A percentile compares a stretch with the other conserved stretches of the same genome.
Evolutionary conservation across 2,329 filamentous ascomycete species (phyloP).

Genomic region (Ramularia endophylla): DNA sequence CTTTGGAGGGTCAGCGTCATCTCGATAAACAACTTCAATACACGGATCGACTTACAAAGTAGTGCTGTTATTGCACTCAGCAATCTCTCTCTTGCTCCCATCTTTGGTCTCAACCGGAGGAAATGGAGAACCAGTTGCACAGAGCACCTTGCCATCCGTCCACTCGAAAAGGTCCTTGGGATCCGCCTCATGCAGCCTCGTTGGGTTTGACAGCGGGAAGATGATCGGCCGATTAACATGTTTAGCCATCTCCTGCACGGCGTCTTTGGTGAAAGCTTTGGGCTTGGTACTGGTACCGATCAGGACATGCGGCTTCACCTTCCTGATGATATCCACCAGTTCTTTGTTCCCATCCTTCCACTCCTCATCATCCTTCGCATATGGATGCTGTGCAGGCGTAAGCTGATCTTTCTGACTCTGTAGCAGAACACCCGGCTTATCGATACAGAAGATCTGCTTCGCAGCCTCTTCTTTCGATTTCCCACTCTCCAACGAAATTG

Average conservation of each 20-base stretch:
- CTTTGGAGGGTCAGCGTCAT: not conserved
- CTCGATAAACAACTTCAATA: not conserved
- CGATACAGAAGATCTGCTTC: constrained; percentile 69
- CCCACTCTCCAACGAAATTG: constrained; percentile 62
- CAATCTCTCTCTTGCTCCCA: constrained; percentile 52
- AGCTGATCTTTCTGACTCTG: constrained; percentile 55
- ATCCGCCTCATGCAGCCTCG: constrained; percentile 72
- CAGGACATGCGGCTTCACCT: constrained; percentile 71
- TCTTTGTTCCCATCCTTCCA: constrained; percentile 56
- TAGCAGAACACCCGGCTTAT: constrained; percentile 68
- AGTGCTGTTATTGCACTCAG: constrained; percentile 85
- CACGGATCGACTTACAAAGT: constrained; percentile 49
- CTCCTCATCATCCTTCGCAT: constrained; percentile 57
- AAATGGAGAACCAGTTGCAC: constrained; percentile 81
- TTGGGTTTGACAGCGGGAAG: constrained; percentile 81
- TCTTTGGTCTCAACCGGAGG: constrained; percentile 57
- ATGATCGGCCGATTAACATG: constrained; percentile 75
- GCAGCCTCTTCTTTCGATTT: constrained; percentile 63
- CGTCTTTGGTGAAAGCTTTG: constrained; percentile 66
- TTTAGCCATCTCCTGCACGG: constrained; percentile 68
- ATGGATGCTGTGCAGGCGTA: constrained; percentile 61
- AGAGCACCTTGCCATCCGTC: constrained; percentile 70
- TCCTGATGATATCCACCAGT: constrained; percentile 61
- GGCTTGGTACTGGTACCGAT: constrained; percentile 79
- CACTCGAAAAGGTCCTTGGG: constrained; percentile 70